Evolutionary conservation across 2,329 filamentous ascomycete genomes (phyloP), one percentile per base, ranked within the genome.

Genomic region (Talaromyces albobiverticillius): DNA sequence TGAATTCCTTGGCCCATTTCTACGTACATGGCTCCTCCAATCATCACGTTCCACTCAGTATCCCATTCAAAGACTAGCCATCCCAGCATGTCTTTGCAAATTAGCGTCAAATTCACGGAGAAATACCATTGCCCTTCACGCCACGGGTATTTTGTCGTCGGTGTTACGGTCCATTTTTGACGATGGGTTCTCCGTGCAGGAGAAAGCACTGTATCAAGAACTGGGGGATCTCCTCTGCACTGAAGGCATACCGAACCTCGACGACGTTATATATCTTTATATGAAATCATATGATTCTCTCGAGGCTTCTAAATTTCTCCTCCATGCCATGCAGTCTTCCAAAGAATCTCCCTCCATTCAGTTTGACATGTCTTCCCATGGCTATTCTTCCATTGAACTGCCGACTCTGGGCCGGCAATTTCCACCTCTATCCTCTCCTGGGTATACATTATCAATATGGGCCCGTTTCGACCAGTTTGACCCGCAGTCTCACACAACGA

Each of bases 381-480:
- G 95, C 0, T 93, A 90, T 71, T 89, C 90, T 13, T 96, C 94
- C 0, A 83, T 97, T 58, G 95, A 99, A 68, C 78, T 99, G 25
- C 84, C 90, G 7, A 92, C 85, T n/a, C 78, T 99, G 23, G 90
- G 90, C 5, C 85, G 89, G 29, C 74, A 84, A 1, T 99, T 99
- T 64, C 95, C 94, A 10, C 91, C 94, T 1, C 80, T 83, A 52
- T 84, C 86, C 16, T 83, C 86, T n/a, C 71, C 75, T 29, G 95
- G 94, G 18, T 99, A 97, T 73, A 95, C 91, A 1, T 87, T 99
- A 57, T 83, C 89, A 43, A 83, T 90, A 0, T 99, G 94, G 94
- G 82, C 96, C 47, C 85, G 88, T 18, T 83, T 99, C 56, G 92
- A 97, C 68, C 79, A 84, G 38, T 97, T 94, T 69, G 95, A 99